These are phyloP conservation scores for Chytriomyces confervae DNA, from an alignment of 192 early-diverging fungal genomes.

Conservation along the genomic window DNA sequence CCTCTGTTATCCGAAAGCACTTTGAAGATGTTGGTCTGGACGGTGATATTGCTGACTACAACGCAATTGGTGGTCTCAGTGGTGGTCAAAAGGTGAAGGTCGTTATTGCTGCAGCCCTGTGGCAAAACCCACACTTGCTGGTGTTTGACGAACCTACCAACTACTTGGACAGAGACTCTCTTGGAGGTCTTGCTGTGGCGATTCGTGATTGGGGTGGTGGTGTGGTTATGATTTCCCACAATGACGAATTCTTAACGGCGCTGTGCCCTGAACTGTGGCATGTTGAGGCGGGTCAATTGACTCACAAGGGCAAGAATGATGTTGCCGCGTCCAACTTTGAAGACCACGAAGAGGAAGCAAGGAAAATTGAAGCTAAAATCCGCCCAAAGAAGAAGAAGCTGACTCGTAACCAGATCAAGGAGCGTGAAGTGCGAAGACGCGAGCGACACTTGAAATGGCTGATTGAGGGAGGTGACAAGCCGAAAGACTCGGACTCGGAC, in stretches of 20 bases:
- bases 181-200: conserved; percentile 72
- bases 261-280: conserved; percentile 78
- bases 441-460: conserved; percentile 55
- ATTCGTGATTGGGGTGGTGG: conserved; percentile 78
- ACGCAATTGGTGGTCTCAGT: conserved; percentile 70
- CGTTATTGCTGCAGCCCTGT: conserved; percentile 82
- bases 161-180: conserved; percentile 75
- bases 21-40: conserved; percentile 79
- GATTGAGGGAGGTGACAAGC: conserved; percentile 48
- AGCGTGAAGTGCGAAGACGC: conserved; percentile 47
- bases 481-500: conserved; percentile 50
- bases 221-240: conserved; percentile 83
- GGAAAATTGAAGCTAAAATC: conserved; percentile 57
- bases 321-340: conserved; percentile 52
- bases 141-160: conserved; percentile 83
- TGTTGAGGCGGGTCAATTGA: conserved; percentile 62
- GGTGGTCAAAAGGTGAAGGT: conserved; percentile 89
- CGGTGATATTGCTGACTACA: conserved; percentile 76
- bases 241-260: conserved; percentile 76
- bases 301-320: conserved; percentile 43
- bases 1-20: conserved; percentile 73
- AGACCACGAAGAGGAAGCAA: conserved; percentile 45
- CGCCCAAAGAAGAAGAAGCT: conserved; percentile 59
- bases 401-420: conserved; percentile 59
- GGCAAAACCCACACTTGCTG: conserved; percentile 89